A percentile compares a stretch with the other conserved stretches of the same genome.
phyloP scores from a whole-genome alignment of 1,139 yeast species.

The Yamadazyma pseudoaaseri region DNA sequence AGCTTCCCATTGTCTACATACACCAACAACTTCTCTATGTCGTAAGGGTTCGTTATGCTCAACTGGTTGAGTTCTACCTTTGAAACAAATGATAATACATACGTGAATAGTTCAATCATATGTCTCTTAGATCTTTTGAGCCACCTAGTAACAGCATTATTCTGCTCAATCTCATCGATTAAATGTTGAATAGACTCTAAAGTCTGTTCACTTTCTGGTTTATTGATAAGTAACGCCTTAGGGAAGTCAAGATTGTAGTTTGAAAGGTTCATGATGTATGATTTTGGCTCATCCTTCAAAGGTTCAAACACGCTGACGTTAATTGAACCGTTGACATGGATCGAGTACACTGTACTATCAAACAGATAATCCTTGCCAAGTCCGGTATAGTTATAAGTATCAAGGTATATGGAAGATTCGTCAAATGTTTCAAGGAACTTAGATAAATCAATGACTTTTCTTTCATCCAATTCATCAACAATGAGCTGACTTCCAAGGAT shows the following conservation, averaged over 20 bases:
- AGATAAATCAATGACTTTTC: slow-evolving; percentile 27
- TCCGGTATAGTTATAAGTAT: slow-evolving; percentile 12
- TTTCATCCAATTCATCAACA: slow-evolving; percentile 11
- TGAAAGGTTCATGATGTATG: slow-evolving; percentile 1
- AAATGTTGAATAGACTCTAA: slow-evolving; percentile 31
- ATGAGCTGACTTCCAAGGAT: slow-evolving; percentile 8
- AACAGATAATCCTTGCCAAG: slow-evolving; percentile 11
- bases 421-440: slow-evolving; percentile 23
- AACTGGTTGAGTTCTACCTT: slow-evolving; percentile 6
- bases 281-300: slow-evolving; percentile 5
- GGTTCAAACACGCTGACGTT: slow-evolving; percentile 8
- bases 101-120: slow-evolving; percentile 34
- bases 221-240: slow-evolving; percentile 22
- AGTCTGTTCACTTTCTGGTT: slow-evolving; percentile 29
- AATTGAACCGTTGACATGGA: slow-evolving; percentile 4
- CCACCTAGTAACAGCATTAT: slow-evolving; percentile 28
- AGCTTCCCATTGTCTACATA: slow-evolving; percentile 21
- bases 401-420: slow-evolving; percentile 13
- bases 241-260: slow-evolving; percentile 10
- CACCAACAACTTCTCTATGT: slow-evolving; percentile 34
- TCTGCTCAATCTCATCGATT: slow-evolving; percentile 27
- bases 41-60: slow-evolving; percentile 24
- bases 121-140: slow-evolving; percentile 32
- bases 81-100: slow-evolving; percentile 14
- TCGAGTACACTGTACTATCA: slow-evolving; percentile 10